phyloP scores from a whole-genome alignment of 768 basidiomycete species.

The Lactifluus rugatus region DNA sequence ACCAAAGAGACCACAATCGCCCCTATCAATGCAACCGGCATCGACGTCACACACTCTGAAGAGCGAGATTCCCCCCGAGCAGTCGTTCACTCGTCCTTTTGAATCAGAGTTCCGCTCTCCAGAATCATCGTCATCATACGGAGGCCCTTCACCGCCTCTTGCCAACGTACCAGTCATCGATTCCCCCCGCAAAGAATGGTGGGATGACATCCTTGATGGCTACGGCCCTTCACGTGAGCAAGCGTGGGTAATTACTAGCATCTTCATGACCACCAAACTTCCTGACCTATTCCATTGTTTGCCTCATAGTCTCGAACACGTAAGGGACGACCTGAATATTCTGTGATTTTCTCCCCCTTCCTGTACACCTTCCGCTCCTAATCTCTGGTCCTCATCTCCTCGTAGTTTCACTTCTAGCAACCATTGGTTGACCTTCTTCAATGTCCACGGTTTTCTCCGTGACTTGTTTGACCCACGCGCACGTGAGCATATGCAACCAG shows the following conservation, averaged over 20 bases:
- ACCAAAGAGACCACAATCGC: constrained; percentile 15
- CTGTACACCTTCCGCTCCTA: neutral
- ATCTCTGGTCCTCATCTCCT: neutral
- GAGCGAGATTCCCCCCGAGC: constrained; percentile 21
- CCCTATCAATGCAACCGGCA: neutral
- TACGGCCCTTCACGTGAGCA: constrained; percentile 35
- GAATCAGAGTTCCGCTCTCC: constrained; percentile 18
- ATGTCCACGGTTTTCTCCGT: constrained; percentile 44
- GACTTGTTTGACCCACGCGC: constrained; percentile 43
- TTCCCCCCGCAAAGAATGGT: constrained; percentile 35
- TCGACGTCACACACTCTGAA: constrained; percentile 15
- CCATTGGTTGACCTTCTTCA: constrained; percentile 62
- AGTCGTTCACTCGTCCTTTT: constrained; percentile 22
- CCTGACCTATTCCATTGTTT: neutral
- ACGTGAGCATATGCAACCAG: constrained; percentile 53
- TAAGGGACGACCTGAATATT: constrained; percentile 40
- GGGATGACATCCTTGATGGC: constrained; percentile 37
- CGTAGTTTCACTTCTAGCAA: constrained; percentile 56
- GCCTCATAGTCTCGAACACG: constrained; percentile 36
- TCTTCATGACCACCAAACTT: neutral
- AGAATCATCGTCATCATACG: constrained; percentile 7
- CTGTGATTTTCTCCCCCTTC: constrained; percentile 34
- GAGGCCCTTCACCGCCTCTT: constrained; percentile 10
- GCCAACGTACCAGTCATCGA: constrained; percentile 25
- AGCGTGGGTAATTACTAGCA: constrained; percentile 28